Evolutionary conservation across 2,329 filamentous ascomycete genomes (phyloP).

Genomic region (Alternaria tenuissima): DNA sequence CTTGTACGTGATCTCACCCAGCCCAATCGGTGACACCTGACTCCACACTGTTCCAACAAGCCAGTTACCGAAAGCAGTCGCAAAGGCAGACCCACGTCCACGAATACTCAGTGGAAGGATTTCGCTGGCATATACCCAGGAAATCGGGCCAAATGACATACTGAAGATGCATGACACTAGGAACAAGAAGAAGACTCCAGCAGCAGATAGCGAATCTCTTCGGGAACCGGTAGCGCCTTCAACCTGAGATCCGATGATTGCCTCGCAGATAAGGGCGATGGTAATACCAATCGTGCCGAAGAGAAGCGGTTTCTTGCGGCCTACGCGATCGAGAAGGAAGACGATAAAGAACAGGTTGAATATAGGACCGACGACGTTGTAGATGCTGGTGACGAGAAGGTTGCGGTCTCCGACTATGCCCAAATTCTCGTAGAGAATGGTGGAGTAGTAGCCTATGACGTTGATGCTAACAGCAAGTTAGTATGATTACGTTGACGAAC

Average conservation of each 20-base stretch:
- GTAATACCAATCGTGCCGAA: slow-evolving; percentile 64
- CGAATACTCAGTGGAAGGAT: slow-evolving; percentile 71
- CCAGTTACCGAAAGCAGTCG: slow-evolving; percentile 67
- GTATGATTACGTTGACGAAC: background rate
- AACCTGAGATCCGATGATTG: slow-evolving; percentile 58
- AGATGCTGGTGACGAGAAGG: slow-evolving; percentile 66
- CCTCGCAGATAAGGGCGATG: slow-evolving; percentile 67
- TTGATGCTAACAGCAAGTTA: slow-evolving; percentile 51
- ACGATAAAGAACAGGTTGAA: slow-evolving; percentile 68
- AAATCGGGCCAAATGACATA: slow-evolving; percentile 49
- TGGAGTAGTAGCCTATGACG: slow-evolving; percentile 70
- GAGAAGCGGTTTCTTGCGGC: slow-evolving; percentile 61
- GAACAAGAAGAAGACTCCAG: slow-evolving; percentile 72
- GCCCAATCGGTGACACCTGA: slow-evolving; percentile 64
- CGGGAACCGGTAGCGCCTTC: slow-evolving; percentile 39
- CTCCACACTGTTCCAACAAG: slow-evolving; percentile 66
- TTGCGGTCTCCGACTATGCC: slow-evolving; percentile 64
- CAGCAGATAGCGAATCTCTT: slow-evolving; percentile 61
- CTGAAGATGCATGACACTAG: slow-evolving; percentile 50
- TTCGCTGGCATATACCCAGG: slow-evolving; percentile 72
- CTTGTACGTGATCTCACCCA: slow-evolving; percentile 59
- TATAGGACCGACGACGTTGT: slow-evolving; percentile 66
- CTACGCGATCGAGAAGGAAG: slow-evolving; percentile 63
- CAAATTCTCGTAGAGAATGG: slow-evolving; percentile 65
- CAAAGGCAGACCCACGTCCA: slow-evolving; percentile 65